phyloP scores from a whole-genome alignment of 495 filamentous ascomycete genomes.

The Annulohypoxylon moriforme region DNA sequence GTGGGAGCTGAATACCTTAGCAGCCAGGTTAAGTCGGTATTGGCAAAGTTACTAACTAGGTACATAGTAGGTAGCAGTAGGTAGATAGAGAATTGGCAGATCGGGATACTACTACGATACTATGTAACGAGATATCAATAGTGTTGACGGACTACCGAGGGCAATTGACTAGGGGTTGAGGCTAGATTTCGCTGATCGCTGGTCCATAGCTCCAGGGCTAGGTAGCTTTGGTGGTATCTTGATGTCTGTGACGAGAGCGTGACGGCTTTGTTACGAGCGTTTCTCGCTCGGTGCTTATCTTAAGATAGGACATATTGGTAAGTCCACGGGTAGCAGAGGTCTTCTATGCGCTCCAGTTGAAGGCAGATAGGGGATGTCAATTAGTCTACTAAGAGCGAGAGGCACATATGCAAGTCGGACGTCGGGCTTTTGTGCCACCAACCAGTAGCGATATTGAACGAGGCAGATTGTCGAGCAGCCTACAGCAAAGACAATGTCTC shows the following conservation, averaged over 20 bases:
- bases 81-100: not conserved
- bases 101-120: not conserved
- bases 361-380: not conserved
- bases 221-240: not conserved
- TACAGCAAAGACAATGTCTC: constrained; percentile 31
- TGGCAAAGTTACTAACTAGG: no score
- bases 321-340: not conserved
- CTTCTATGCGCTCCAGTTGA: not conserved
- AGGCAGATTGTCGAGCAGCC: constrained; percentile 15
- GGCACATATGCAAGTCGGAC: constrained; percentile 9
- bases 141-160: not conserved
- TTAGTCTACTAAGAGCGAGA: constrained; percentile 3
- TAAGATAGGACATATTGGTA: constrained; percentile 1
- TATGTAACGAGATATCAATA: not conserved
- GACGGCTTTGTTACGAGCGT: constrained; percentile 19
- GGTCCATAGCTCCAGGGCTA: not conserved
- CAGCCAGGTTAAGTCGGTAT: no score
- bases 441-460: constrained; percentile 3
- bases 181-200: not conserved
- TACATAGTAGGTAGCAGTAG: no score
- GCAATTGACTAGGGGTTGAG: not conserved
- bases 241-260: constrained; percentile 7
- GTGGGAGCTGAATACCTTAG: not conserved
- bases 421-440: not conserved
- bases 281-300: not conserved